Conservation (phyloP, 2,329 filamentous ascomycete genomes). For the Calonectria pauciramosa region DNA sequence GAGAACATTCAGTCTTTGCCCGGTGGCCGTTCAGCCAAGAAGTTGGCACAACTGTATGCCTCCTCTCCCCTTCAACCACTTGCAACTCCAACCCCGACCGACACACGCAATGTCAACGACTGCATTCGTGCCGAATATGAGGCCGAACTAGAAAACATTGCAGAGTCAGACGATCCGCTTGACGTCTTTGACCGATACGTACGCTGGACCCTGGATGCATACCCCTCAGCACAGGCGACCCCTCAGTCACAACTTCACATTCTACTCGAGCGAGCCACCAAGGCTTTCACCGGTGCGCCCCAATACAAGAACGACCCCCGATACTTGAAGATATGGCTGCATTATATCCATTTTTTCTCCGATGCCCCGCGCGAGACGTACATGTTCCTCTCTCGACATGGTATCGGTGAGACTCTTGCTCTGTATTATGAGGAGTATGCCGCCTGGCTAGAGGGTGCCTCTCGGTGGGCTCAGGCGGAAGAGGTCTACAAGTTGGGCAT, state of each 20-base stretch:
- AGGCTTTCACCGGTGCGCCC: conserved; percentile 83
- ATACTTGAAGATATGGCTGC: conserved; percentile 93
- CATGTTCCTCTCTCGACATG: conserved; percentile 89
- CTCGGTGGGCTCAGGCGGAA: conserved; percentile 90
- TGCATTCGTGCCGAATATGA: conserved; percentile 88
- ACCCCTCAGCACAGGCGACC: conserved; percentile 93
- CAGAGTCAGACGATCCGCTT: conserved; percentile 93
- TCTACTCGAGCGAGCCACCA: conserved; percentile 92
- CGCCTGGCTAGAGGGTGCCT: conserved; percentile 87
- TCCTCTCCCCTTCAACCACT: conserved; percentile 71
- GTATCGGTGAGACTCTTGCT: conserved; percentile 87
- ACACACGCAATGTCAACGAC: conserved; percentile 84
- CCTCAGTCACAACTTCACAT: conserved; percentile 90
- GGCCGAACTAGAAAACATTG: conserved; percentile 80
- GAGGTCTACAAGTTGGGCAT: conserved; percentile 94
- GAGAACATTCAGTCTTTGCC: conserved; percentile 97
- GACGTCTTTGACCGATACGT: conserved; percentile 98
- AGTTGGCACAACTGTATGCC: conserved; percentile 86
- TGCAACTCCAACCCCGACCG: conserved; percentile 75
- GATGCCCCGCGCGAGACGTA: conserved; percentile 95
- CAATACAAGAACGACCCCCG: conserved; percentile 97
- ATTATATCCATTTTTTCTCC: conserved; percentile 93
- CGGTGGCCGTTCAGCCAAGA: conserved; percentile 87
- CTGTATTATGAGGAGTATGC: conserved; percentile 98
- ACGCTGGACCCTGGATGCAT: conserved; percentile 95